Base-by-base conservation (phyloP, 148 eudicot genomes). In the Vaccinium darrowii region DNA sequence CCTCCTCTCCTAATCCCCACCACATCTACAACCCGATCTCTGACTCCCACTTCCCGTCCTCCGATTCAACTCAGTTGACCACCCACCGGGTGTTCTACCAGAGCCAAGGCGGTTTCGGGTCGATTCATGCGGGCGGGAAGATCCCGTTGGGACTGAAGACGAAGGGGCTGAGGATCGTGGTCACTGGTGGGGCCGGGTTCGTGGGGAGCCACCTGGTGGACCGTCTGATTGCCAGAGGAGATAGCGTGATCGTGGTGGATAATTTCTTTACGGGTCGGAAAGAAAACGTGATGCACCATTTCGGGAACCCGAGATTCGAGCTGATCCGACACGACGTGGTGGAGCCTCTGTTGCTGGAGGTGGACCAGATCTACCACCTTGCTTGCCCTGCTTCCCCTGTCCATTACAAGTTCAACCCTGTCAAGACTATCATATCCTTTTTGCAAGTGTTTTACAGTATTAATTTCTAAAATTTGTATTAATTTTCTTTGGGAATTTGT, bases 301-400 rank as follows among this genome's bases (percentile, higher is more conserved):
- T 91, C 77, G 91, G 95, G 9, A 93, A 93, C 88, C 94, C 95
- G 27, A 93, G 90, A 51, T 93, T 93, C 84, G 95, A 93, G 82
- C 84, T 93, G 72, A 93, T 93, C 39, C 90, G 95, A 47, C 95
- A 93, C 83, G 95, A 93, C 80, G 95, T 93, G 53, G 95, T 93
- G 15, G 95, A 93, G 80, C 95, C 95, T 0, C 27, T 93, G 5
- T 78, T 93, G 51, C 75, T 93, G 80, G 95, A 93, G 78, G 95
- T 93, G 56, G 94, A 93, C 84, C 95, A 93, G 94, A 93, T 93
- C 91, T 88, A 89, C 54, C 90, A 89, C 62, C 85, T 89, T 7
- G 90, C 90, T 50, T 89, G 90, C 82, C 91, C 89, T 23, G 91
- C 91, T 11, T 89, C 91, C 19, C 91, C 89, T 15, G 88, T 89